Percentiles rank a stretch among this genome's conserved stretches.
Conservation (phyloP, 2,329 filamentous ascomycete genomes). For the Epichloe brachyelytri region DNA sequence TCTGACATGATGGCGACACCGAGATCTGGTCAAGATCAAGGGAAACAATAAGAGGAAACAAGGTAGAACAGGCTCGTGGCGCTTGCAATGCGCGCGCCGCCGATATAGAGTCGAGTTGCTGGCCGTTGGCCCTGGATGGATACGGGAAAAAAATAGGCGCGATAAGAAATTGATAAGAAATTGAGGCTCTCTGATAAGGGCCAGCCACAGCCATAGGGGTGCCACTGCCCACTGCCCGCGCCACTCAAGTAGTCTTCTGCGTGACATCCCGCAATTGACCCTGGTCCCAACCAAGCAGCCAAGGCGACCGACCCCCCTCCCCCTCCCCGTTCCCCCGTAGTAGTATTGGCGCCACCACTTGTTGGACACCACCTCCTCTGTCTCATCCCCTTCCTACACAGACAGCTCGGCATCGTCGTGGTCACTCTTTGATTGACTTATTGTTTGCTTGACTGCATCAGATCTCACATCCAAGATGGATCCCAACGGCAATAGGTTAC, state of each 20-base stretch:
- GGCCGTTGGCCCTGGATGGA: not conserved
- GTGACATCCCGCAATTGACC: not conserved
- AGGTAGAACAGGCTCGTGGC: not conserved
- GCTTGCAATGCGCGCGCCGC: not conserved
- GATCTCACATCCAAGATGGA: conserved; percentile 27
- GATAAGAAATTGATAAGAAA: conserved; percentile 10
- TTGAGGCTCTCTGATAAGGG: not conserved
- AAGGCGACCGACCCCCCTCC: not conserved
- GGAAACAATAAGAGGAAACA: not conserved
- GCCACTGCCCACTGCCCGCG: no score
- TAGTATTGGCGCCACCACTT: not conserved
- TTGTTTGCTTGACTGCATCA: not conserved
- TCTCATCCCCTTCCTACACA: no score
- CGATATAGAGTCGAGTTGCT: not conserved
- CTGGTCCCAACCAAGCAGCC: not conserved
- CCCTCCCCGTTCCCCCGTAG: not conserved
- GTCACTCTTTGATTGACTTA: no score
- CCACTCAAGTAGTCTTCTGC: no score
- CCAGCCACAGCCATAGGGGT: not conserved
- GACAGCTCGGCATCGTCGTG: no score
- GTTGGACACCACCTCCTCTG: no score
- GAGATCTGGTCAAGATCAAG: not conserved
- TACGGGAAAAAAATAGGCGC: conserved; percentile 11
- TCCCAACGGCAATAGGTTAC: conserved; percentile 46
- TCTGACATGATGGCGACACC: not conserved